A percentile compares a stretch with the other conserved stretches of the same genome.
phyloP scores from a whole-genome alignment of 2,329 filamentous ascomycete species.

The Capronia coronata region DNA sequence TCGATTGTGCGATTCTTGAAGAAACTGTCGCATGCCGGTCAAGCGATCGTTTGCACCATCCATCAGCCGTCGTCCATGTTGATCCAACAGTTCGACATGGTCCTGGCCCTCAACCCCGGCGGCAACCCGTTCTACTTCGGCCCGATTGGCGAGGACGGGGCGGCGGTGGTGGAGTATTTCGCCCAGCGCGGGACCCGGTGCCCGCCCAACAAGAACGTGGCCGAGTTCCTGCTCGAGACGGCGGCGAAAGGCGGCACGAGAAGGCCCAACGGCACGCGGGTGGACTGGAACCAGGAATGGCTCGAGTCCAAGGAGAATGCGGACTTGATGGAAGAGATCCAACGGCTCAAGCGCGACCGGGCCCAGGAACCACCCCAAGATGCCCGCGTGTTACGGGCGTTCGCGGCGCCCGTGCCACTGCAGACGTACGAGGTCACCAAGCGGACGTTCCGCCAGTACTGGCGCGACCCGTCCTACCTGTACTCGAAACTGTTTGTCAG shows the following conservation, averaged over 20 bases:
- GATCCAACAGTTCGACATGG: conserved; percentile 80
- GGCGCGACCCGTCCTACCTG: conserved; percentile 56
- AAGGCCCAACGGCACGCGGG: no score
- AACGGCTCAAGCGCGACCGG: conserved; percentile 44
- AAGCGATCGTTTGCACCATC: conserved; percentile 84
- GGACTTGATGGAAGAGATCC: no score
- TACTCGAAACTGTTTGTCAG: conserved; percentile 56
- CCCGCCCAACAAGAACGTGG: no score
- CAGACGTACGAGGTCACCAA: conserved; percentile 52
- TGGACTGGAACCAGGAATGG: no score
- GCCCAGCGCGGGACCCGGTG: no score
- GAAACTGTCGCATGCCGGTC: conserved; percentile 63
- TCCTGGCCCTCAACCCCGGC: conserved; percentile 70
- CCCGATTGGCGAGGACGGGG: conserved; percentile 71
- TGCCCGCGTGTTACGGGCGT: no score
- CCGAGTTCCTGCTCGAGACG: no score
- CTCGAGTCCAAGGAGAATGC: no score
- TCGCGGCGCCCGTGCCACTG: no score
- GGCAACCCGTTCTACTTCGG: conserved; percentile 82
- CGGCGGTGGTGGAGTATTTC: conserved; percentile 58
- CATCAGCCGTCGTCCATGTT: conserved; percentile 82
- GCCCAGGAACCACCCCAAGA: conserved; percentile 58
- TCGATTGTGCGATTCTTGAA: conserved; percentile 57
- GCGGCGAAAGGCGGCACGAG: no score
- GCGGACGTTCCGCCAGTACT: conserved; percentile 57